Conservation (phyloP, 305 asterid genomes). For the Coffea humblotiana region DNA sequence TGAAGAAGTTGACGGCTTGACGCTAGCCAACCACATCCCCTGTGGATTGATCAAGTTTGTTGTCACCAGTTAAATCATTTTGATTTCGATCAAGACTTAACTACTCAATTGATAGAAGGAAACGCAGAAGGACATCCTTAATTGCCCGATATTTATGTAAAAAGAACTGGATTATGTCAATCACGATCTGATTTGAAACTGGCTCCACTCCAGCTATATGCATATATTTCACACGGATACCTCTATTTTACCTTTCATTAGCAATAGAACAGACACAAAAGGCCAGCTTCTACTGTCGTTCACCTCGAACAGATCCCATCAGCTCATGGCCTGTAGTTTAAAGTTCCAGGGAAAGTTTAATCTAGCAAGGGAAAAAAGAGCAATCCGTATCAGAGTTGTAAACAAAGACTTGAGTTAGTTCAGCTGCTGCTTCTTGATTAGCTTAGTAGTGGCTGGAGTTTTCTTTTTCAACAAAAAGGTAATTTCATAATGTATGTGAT, state of each 20-base stretch:
- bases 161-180: constrained; percentile 2
- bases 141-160: neutral
- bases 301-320: neutral
- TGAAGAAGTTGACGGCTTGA: neutral
- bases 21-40: constrained; percentile 6
- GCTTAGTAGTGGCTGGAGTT: too few species aligned
- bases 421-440: neutral
- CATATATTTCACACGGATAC: neutral
- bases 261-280: constrained; percentile 11
- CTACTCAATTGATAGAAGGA: neutral
- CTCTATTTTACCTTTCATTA: neutral
- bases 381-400: neutral
- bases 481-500: neutral
- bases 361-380: too few species aligned
- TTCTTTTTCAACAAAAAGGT: too few species aligned
- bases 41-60: neutral
- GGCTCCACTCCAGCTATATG: constrained; percentile 9
- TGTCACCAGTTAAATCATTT: neutral
- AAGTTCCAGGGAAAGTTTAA: neutral
- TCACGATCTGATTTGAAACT: neutral
- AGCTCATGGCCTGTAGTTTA: neutral
- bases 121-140: neutral
- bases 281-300: constrained; percentile 4
- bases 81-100: neutral
- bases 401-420: neutral